Evolutionary conservation across 768 basidiomycete species (phyloP), one percentile per base, ranked within the genome.

Genomic region (Udeniomyces megalosporus): DNA sequence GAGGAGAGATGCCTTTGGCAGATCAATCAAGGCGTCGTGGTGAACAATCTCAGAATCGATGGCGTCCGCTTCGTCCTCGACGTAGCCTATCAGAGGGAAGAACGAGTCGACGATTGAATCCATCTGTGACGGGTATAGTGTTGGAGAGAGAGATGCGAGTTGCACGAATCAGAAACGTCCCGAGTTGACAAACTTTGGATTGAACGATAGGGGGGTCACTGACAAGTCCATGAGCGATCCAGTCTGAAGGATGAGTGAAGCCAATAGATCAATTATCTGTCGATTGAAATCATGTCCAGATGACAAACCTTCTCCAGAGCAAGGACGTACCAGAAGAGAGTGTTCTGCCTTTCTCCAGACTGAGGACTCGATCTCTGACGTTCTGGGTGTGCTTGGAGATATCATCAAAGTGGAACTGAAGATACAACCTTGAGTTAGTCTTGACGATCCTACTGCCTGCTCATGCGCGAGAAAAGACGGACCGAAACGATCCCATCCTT

Each of bases 71-170:
- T 93, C 91, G 51, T 77, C 78, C 69, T 88, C 88, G 42, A 95
- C 84, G 62, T 83, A 82, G 66, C 83, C 80, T 62, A 91, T 76
- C 62, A 89, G 78, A 1, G 88, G 88, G 71, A 90, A 89, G 74
- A 92, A 92, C 0, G 87, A 84, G 70, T 96, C 91, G 24, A 96
- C 90, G 57, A 96, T 83, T 1, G 89, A 92, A 69, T 95, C 92
- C 66, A 96, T 76, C 59, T 62, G 22, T 11, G 20, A 44, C 11
- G 38, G 15, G 14, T n/a, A n/a, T n/a, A n/a, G n/a, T n/a, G n/a
- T n/a, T n/a, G n/a, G n/a, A n/a, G n/a, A n/a, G n/a, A n/a, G n/a
- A n/a, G n/a, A n/a, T n/a, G n/a, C n/a, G n/a, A n/a, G n/a, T n/a
- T n/a, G n/a, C n/a, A n/a, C n/a, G n/a, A n/a, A n/a, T n/a, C n/a